A percentile compares a stretch with the other conserved stretches of the same genome.
phyloP scores from a whole-genome alignment of 1,284 basidiomycete genomes.

The Coniferiporia weirii region DNA sequence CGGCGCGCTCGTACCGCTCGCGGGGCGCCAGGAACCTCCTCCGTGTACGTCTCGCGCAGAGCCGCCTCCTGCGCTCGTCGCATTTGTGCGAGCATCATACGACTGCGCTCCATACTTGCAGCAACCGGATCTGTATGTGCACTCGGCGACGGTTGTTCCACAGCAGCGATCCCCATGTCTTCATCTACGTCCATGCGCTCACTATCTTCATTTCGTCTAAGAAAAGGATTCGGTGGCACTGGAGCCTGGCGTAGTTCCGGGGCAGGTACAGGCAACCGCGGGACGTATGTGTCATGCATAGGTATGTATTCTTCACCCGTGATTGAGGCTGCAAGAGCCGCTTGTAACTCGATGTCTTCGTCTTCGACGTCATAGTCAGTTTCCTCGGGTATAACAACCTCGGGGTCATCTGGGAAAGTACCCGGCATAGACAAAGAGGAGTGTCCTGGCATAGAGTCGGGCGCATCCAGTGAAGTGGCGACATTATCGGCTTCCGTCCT shows the following conservation, averaged over 20 bases:
- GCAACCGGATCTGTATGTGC: constrained; percentile 49
- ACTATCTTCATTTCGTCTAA: constrained; percentile 9
- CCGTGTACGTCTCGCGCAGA: constrained; percentile 51
- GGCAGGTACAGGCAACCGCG: constrained; percentile 5
- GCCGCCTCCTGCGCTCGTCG: constrained; percentile 64
- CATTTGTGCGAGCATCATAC: constrained; percentile 59
- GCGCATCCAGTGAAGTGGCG: constrained; percentile 43
- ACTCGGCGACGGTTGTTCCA: constrained; percentile 26
- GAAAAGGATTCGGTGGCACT: background rate
- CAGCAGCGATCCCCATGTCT: constrained; percentile 19
- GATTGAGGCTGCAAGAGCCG: constrained; percentile 76
- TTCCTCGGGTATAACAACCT: constrained; percentile 15
- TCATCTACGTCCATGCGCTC: constrained; percentile 2
- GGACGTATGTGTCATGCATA: background rate
- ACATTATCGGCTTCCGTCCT: constrained; percentile 62
- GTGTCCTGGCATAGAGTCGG: constrained; percentile 29
- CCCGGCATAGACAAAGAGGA: constrained; percentile 14
- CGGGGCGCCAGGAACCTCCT: constrained; percentile 32
- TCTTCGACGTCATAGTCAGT: constrained; percentile 54
- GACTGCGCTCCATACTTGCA: constrained; percentile 61
- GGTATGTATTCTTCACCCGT: constrained; percentile 24
- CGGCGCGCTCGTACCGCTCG: constrained; percentile 23
- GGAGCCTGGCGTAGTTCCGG: constrained; percentile 10
- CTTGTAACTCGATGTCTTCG: constrained; percentile 84
- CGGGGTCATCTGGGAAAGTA: background rate